phyloP scores from a whole-genome alignment of 768 basidiomycete species.

The Tephrocybe sp. region DNA sequence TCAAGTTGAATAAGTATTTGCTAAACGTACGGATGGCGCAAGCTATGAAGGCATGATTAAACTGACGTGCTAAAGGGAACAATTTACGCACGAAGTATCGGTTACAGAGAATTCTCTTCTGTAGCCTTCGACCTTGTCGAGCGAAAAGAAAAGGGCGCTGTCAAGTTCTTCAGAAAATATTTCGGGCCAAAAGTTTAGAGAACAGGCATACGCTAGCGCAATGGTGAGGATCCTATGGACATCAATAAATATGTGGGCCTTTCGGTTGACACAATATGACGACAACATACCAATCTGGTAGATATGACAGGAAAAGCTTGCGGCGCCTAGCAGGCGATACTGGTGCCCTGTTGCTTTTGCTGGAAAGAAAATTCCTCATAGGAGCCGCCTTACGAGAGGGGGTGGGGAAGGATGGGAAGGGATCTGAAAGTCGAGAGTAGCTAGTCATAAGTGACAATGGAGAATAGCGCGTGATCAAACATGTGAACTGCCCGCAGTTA shows the following conservation, averaged over 20 bases:
- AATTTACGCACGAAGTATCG: slow-evolving; percentile 65
- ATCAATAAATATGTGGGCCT: neutral
- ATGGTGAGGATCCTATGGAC: slow-evolving; percentile 64
- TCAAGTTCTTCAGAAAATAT: neutral
- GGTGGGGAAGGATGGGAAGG: slow-evolving; percentile 4
- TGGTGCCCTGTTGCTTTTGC: slow-evolving; percentile 18
- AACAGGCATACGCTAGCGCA: slow-evolving; percentile 53
- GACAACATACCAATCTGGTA: slow-evolving; percentile 68
- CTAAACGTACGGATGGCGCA: slow-evolving; percentile 39
- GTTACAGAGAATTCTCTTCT: slow-evolving; percentile 74
- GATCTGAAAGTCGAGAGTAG: slow-evolving; percentile 25
- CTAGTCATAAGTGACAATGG: neutral
- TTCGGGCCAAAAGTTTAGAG: neutral
- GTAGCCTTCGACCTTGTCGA: slow-evolving; percentile 71
- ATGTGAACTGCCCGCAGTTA: too few relatives aligned
- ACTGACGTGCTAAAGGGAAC: neutral
- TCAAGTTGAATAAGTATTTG: neutral
- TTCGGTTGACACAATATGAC: neutral
- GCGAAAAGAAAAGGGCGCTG: slow-evolving; percentile 62
- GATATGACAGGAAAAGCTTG: slow-evolving; percentile 60
- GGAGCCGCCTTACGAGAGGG: slow-evolving; percentile 7
- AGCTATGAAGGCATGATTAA: slow-evolving; percentile 28
- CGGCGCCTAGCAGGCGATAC: slow-evolving; percentile 33
- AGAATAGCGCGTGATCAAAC: neutral
- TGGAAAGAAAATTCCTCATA: slow-evolving; percentile 29